Evolutionary conservation across 768 basidiomycete species (phyloP).

Genomic region (Calocybe gangraenosa): DNA sequence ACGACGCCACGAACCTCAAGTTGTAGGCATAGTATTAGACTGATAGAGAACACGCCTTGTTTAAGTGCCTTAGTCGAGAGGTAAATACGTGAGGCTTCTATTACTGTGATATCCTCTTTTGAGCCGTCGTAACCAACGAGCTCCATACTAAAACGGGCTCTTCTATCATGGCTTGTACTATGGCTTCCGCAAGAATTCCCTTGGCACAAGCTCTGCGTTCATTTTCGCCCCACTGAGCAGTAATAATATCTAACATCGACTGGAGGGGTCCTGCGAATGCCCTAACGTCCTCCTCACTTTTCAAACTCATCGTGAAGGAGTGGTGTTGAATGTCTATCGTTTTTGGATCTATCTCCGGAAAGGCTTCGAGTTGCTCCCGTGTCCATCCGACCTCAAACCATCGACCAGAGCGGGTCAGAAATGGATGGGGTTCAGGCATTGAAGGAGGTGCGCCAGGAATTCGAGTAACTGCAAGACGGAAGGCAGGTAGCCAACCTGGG

Average conservation of each 20-base stretch:
- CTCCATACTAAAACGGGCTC: neutral
- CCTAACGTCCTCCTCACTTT: neutral
- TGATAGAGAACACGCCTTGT: too few species aligned
- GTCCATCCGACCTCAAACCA: neutral
- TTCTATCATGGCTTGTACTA: neutral
- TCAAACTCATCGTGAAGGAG: neutral
- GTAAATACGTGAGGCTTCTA: too few species aligned
- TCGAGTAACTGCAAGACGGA: slow-evolving; percentile 1
- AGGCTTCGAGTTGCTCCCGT: neutral
- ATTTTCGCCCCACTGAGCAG: neutral
- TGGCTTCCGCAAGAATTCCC: neutral
- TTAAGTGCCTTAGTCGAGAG: too few species aligned
- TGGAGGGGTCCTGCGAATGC: neutral
- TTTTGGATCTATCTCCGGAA: neutral
- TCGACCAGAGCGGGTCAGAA: neutral
- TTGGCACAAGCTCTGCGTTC: neutral
- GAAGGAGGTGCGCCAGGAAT: slow-evolving; percentile 1
- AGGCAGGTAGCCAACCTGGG: neutral
- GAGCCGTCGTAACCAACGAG: too few species aligned
- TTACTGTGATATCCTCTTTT: too few species aligned
- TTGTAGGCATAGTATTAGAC: too few species aligned
- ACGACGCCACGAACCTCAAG: too few species aligned
- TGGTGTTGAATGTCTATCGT: neutral
- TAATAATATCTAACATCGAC: neutral
- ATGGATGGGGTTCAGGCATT: neutral